Evolutionary conservation across 257 asterid genomes (phyloP).

Genomic region (Solanum ossicruentum): DNA sequence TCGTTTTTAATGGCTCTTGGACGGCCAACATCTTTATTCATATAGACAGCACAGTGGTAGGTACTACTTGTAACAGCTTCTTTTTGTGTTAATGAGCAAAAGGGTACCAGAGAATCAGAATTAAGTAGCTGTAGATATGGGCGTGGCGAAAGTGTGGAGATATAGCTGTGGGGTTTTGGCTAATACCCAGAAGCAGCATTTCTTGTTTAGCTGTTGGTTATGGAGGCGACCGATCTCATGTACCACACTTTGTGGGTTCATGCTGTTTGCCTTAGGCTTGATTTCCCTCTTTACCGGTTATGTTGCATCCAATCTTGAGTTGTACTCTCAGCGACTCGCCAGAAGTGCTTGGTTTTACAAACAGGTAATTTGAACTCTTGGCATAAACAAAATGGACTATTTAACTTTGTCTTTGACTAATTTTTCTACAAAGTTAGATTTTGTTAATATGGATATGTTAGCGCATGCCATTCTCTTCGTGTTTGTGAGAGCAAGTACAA

Average conservation of each 20-base stretch:
- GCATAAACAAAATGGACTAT: not conserved
- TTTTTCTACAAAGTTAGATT: not conserved
- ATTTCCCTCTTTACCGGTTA: conserved; percentile 93
- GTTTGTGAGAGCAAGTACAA: not conserved
- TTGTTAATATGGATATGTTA: not conserved
- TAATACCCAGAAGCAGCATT: conserved; percentile 5
- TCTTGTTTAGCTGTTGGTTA: conserved; percentile 2
- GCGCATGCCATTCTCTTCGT: not conserved
- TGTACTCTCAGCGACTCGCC: conserved; percentile 56
- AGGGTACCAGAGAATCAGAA: not conserved
- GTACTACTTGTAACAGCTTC: not conserved
- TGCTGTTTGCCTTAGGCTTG: conserved; percentile 75
- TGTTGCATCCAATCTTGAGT: conserved; percentile 87
- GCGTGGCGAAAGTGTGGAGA: conserved; percentile 54
- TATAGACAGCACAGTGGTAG: not conserved
- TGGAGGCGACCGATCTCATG: conserved; percentile 53
- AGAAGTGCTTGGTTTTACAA: conserved; percentile 26
- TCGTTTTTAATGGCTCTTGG: not conserved
- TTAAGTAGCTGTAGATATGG: conserved; percentile 33
- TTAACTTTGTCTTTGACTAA: not conserved
- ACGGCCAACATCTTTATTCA: not conserved
- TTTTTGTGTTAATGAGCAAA: not conserved
- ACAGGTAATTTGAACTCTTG: conserved; percentile 17
- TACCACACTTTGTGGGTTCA: conserved; percentile 66
- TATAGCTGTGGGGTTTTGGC: conserved; percentile 19